These are phyloP conservation scores for Polytrichum commune DNA, from an alignment of 225 moss, liverwort and hornwort genomes.

Conservation along the genomic window DNA sequence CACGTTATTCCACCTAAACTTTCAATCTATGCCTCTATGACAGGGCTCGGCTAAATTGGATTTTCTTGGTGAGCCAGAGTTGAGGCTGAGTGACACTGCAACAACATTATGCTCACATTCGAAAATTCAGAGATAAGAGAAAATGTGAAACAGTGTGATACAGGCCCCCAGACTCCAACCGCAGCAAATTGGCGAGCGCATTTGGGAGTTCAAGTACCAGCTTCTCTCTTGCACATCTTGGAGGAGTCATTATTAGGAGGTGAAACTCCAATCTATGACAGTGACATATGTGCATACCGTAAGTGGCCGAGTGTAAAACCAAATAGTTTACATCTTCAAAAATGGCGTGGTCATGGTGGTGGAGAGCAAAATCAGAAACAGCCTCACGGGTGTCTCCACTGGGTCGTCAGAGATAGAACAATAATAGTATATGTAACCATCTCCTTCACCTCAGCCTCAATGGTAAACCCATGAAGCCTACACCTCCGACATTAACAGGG, in stretches of 20 bases:
- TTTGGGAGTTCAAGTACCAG: background rate
- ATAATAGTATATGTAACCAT: slow-evolving; percentile 3
- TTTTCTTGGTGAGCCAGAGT: background rate
- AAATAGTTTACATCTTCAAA: too few species aligned
- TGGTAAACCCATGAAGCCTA: too few species aligned
- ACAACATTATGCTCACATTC: too few species aligned
- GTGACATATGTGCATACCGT: background rate
- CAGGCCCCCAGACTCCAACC: too few species aligned
- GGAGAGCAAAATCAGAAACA: slow-evolving; percentile 5
- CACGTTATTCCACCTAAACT: background rate
- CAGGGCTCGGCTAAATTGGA: slow-evolving; percentile 3
- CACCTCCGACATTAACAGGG: too few species aligned
- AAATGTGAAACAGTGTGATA: too few species aligned
- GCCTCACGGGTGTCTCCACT: slow-evolving; percentile 15
- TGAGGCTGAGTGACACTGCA: background rate
- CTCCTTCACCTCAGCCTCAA: background rate
- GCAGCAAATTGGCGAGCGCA: background rate
- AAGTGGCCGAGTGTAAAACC: too few species aligned
- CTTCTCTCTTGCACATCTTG: background rate
- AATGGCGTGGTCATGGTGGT: too few species aligned
- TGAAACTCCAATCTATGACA: background rate
- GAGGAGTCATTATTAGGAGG: background rate
- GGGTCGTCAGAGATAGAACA: slow-evolving; percentile 14
- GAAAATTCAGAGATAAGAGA: too few species aligned
- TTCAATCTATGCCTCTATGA: slow-evolving; percentile 7